phyloP scores from a whole-genome alignment of 129 eudicot species.

The Escallonia rubra region DNA sequence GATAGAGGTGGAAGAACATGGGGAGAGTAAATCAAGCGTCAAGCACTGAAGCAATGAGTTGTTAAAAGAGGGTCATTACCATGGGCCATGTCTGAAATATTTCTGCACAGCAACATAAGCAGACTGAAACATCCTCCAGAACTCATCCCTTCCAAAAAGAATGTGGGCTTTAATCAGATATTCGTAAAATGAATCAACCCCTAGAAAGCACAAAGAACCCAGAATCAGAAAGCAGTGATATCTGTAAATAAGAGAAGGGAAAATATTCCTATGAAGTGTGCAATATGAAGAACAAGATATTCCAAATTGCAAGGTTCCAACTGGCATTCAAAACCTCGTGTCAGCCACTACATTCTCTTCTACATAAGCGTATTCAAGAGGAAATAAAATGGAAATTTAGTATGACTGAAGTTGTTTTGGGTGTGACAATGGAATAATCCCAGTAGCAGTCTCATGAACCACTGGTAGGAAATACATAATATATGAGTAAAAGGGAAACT shows the following conservation, averaged over 20 bases:
- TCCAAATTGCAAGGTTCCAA: neutral
- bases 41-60: neutral
- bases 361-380: neutral
- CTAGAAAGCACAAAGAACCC: slow-evolving; percentile 26
- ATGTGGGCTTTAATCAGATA: slow-evolving; percentile 89
- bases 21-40: neutral
- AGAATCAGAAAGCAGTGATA: slow-evolving; percentile 7
- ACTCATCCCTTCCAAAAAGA: slow-evolving; percentile 89
- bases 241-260: neutral
- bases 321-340: neutral
- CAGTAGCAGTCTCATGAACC: neutral
- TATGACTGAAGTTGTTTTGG: neutral
- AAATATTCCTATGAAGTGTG: neutral
- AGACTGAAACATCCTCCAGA: slow-evolving; percentile 97
- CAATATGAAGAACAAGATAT: neutral
- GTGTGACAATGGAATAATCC: neutral
- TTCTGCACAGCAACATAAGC: slow-evolving; percentile 91
- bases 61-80: slow-evolving; percentile 35
- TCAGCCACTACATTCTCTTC: neutral
- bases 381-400: neutral
- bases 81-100: slow-evolving; percentile 86
- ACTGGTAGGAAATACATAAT: neutral
- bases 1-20: neutral
- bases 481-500: neutral
- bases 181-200: slow-evolving; percentile 95